Evolutionary conservation across 805 yeast species (phyloP).

Genomic region (Zygosaccharomyces gambellarensis): DNA sequence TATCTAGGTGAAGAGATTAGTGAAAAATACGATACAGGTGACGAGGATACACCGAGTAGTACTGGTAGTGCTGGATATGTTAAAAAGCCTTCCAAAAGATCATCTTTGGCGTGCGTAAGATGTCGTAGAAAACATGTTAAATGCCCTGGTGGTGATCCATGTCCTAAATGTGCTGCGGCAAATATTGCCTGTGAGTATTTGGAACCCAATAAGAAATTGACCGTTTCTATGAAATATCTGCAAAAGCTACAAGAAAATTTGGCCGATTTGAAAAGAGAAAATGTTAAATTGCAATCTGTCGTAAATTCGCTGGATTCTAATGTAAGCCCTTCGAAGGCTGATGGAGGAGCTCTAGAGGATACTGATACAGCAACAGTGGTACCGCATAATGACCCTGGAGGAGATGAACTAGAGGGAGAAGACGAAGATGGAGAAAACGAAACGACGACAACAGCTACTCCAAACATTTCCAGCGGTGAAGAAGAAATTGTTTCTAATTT

Average conservation of each 20-base stretch:
- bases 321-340: background rate
- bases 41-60: conserved; percentile 6
- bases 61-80: conserved; percentile 1
- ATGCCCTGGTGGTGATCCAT: conserved; percentile 76
- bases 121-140: conserved; percentile 70
- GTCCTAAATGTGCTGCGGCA: conserved; percentile 55
- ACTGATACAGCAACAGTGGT: background rate
- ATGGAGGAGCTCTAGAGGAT: background rate
- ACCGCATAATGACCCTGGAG: background rate
- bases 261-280: conserved; percentile 59
- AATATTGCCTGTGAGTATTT: conserved; percentile 61
- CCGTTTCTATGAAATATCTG: conserved; percentile 66
- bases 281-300: conserved; percentile 47
- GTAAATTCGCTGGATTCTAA: conserved; percentile 5
- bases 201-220: conserved; percentile 67
- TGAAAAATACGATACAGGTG: conserved; percentile 5
- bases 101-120: conserved; percentile 47
- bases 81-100: conserved; percentile 21
- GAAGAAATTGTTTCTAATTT: conserved; percentile 65
- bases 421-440: background rate
- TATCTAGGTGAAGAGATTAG: background rate
- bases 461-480: conserved; percentile 8
- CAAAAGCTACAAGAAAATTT: conserved; percentile 65
- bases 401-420: background rate
- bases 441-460: background rate